Evolutionary conservation across 2,329 filamentous ascomycete species (phyloP).

Genomic region (Dactylellina haptotyla): DNA sequence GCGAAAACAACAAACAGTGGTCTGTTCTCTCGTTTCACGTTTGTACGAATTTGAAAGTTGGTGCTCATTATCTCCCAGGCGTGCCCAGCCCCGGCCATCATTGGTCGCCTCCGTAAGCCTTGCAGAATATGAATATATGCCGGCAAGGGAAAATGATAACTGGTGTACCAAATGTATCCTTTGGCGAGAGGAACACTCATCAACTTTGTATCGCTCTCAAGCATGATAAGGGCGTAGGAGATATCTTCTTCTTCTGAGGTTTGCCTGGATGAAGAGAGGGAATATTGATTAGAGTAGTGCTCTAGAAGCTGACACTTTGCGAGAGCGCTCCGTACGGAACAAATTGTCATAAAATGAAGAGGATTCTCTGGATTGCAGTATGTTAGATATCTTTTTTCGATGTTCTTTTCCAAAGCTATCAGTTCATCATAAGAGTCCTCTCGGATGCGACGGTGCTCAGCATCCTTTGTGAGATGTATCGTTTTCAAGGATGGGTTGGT

Average conservation of each 20-base stretch:
- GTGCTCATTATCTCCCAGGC: slow-evolving; percentile 70
- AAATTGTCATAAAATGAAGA: slow-evolving; percentile 62
- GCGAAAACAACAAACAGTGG: slow-evolving; percentile 71
- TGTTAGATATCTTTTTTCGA: slow-evolving; percentile 59
- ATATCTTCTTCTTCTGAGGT: not conserved
- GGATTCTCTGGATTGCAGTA: slow-evolving; percentile 60
- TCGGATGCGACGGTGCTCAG: not conserved
- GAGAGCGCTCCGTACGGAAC: slow-evolving; percentile 60
- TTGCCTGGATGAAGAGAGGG: not conserved
- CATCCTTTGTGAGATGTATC: not conserved
- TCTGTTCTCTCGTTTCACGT: slow-evolving; percentile 65
- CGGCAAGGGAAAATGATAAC: slow-evolving; percentile 70
- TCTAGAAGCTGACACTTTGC: slow-evolving; percentile 61
- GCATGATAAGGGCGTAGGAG: slow-evolving; percentile 58
- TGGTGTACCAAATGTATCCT: slow-evolving; percentile 70
- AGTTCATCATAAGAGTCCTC: slow-evolving; percentile 58
- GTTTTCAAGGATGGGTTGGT: slow-evolving; percentile 62
- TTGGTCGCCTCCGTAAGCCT: slow-evolving; percentile 62
- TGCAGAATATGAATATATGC: slow-evolving; percentile 71
- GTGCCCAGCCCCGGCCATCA: slow-evolving; percentile 66
- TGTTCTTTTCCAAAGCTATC: slow-evolving; percentile 55
- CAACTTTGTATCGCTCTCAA: slow-evolving; percentile 50
- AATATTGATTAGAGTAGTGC: slow-evolving; percentile 56
- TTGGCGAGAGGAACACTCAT: slow-evolving; percentile 56
- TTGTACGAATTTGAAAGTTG: slow-evolving; percentile 68